Percentiles rank a stretch among this genome's conserved stretches.
Evolutionary conservation across 805 yeast genomes (phyloP).

Genomic region (Candida boleticola): DNA sequence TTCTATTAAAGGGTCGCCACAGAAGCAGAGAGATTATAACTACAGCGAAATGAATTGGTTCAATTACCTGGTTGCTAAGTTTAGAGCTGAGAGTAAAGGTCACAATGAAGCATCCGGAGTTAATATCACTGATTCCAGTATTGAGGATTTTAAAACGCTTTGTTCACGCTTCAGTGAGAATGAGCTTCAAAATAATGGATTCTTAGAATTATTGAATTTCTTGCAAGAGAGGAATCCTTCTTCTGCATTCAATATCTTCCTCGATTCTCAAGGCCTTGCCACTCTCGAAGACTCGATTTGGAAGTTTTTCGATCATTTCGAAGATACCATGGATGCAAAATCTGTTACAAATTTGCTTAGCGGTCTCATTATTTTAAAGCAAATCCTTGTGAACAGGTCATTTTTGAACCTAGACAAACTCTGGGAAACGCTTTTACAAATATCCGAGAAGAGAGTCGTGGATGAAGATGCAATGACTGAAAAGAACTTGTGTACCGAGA

Average conservation of each 20-base stretch:
- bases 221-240: conserved; percentile 14
- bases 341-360: conserved; percentile 15
- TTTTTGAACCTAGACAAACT: conserved; percentile 17
- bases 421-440: conserved; percentile 23
- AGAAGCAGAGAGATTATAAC: conserved; percentile 29
- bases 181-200: conserved; percentile 10
- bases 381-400: conserved; percentile 27
- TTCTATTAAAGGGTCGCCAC: conserved; percentile 32
- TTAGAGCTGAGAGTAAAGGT: conserved; percentile 3
- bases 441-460: conserved; percentile 8
- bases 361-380: conserved; percentile 37
- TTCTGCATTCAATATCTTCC: conserved; percentile 15
- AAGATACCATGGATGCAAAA: conserved; percentile 4
- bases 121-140: conserved; percentile 1
- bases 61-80: conserved; percentile 33
- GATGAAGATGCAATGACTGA: conserved; percentile 3
- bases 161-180: conserved; percentile 12
- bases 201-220: conserved; percentile 15
- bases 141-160: conserved; percentile 16
- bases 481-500: conserved; percentile 12
- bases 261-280: conserved; percentile 13
- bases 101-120: background rate
- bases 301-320: conserved; percentile 17
- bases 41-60: conserved; percentile 38
- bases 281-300: conserved; percentile 19